Evolutionary conservation across 1,139 yeast species (phyloP).

Genomic region (Blastobotrys apis): DNA sequence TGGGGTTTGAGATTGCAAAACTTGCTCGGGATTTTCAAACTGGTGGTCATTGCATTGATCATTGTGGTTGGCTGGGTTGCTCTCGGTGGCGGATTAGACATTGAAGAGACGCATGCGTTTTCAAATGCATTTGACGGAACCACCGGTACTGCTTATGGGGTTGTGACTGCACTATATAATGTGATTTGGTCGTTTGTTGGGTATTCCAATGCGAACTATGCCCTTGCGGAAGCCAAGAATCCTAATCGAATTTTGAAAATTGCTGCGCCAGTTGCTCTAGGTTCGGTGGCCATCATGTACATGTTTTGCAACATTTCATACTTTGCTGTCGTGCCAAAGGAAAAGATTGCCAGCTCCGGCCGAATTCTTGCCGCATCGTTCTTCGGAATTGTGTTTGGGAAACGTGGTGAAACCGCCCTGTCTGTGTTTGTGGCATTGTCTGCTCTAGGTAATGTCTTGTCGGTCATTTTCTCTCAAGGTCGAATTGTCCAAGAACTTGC

Average conservation of each 20-base stretch:
- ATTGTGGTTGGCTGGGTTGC: slow-evolving; percentile 81
- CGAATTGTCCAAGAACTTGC: slow-evolving; percentile 74
- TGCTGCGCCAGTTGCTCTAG: slow-evolving; percentile 69
- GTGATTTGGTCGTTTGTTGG: slow-evolving; percentile 70
- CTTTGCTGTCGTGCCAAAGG: slow-evolving; percentile 69
- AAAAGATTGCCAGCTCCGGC: slow-evolving; percentile 56
- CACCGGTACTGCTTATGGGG: slow-evolving; percentile 63
- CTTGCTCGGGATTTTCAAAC: slow-evolving; percentile 64
- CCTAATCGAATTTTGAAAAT: slow-evolving; percentile 64
- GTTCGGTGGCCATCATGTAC: slow-evolving; percentile 56
- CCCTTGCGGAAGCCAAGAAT: slow-evolving; percentile 70
- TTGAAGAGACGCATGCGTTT: slow-evolving; percentile 54
- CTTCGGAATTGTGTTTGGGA: slow-evolving; percentile 70
- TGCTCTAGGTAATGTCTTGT: slow-evolving; percentile 73
- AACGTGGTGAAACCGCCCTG: slow-evolving; percentile 56
- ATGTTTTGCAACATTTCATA: slow-evolving; percentile 68
- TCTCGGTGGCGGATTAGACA: slow-evolving; percentile 61
- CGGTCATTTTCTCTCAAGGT: slow-evolving; percentile 75
- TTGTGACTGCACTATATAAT: slow-evolving; percentile 72
- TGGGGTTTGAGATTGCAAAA: slow-evolving; percentile 67
- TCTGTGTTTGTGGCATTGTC: slow-evolving; percentile 72
- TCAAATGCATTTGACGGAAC: slow-evolving; percentile 55
- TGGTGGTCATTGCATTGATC: slow-evolving; percentile 62
- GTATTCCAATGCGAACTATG: slow-evolving; percentile 65
- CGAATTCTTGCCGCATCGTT: slow-evolving; percentile 70